Evolutionary conservation across 306 rosid species (phyloP), one percentile per base, ranked within the genome.

Genomic region (Fragaria nilgerrensis): DNA sequence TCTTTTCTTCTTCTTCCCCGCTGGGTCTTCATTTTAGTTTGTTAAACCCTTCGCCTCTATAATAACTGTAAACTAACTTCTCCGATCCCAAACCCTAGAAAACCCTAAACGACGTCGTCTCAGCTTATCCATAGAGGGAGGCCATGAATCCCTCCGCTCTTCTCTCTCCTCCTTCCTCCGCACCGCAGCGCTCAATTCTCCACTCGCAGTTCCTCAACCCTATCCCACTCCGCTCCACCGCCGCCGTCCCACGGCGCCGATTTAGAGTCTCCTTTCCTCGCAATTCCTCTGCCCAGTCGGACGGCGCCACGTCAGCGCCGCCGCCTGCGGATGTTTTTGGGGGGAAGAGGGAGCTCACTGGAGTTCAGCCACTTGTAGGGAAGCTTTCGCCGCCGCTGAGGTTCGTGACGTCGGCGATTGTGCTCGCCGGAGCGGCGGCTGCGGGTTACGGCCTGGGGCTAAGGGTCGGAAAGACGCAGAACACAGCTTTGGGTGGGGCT

Each of bases 381-480:
- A 85, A 77, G 41, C 59, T 96, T 0, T 79, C 98, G 5, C 92
- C 92, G 75, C 96, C 97, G 22, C 70, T 87, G 1, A 82, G 99
- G 43, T 65, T 92, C 2, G 99, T 90, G 1, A 84, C 84, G 41
- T 96, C 99, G 4, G 99, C 90, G 7, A 65, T 96, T 68, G 56
- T 96, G 50, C 67, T 96, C 0, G 96, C 96, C 36, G 94, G 97
- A 17, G 97, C 98, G 9, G 81, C 82, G 0, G 96, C 96, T 0
- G 99, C 98, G 2, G 99, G 99, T 0, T 91, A 89, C 53, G 97
- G 99, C 32, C 53, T 96, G 49, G 98, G 99, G 37, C 77, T 86
- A 1, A 80, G 89, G 47, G 78, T 96, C 20, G 91, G 94, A 1
- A 87, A 88, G 67, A 81, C 85, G 14, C 86, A 84, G 34, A 83